Evolutionary conservation across 1,284 basidiomycete genomes (phyloP).

Genomic region (Cutaneotrichosporon dermatis): DNA sequence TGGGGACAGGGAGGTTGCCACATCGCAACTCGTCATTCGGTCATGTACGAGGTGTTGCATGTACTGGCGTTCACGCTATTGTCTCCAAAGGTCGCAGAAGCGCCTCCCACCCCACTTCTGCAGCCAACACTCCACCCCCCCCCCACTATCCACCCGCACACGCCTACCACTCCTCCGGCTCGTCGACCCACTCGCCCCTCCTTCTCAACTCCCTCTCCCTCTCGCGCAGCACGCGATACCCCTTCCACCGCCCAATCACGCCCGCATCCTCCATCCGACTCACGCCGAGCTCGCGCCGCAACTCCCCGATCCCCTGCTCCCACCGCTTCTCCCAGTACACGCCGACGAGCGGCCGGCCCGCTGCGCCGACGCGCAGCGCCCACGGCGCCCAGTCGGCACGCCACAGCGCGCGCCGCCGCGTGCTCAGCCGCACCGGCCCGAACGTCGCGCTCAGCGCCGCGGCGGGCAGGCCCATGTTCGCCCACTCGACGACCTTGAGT

Average conservation of each 20-base stretch:
- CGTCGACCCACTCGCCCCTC: conserved; percentile 47
- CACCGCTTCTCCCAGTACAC: conserved; percentile 96
- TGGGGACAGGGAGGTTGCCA: too few species aligned
- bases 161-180: conserved; percentile 46
- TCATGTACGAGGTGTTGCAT: too few species aligned
- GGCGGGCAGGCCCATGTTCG: conserved; percentile 88
- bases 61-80: too few species aligned
- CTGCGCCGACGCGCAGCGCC: conserved; percentile 77
- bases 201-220: conserved; percentile 43
- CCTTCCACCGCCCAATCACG: conserved; percentile 46
- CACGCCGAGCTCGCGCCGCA: conserved; percentile 78
- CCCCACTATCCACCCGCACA: too few species aligned
- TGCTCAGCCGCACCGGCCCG: conserved; percentile 52
- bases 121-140: too few species aligned
- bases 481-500: conserved; percentile 88
- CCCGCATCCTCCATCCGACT: conserved; percentile 28
- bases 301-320: conserved; percentile 72
- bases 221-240: conserved; percentile 48
- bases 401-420: conserved; percentile 36
- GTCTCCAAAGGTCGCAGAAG: too few species aligned
- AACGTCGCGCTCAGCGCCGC: conserved; percentile 75
- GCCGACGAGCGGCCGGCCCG: conserved; percentile 69
- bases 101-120: too few species aligned
- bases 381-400: conserved; percentile 74
- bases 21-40: too few species aligned